A percentile compares a stretch with the other conserved stretches of the same genome.
These are phyloP conservation scores for Pseudozyma pruni DNA, from an alignment of 1,284 basidiomycete genomes.

Conservation along the genomic window DNA sequence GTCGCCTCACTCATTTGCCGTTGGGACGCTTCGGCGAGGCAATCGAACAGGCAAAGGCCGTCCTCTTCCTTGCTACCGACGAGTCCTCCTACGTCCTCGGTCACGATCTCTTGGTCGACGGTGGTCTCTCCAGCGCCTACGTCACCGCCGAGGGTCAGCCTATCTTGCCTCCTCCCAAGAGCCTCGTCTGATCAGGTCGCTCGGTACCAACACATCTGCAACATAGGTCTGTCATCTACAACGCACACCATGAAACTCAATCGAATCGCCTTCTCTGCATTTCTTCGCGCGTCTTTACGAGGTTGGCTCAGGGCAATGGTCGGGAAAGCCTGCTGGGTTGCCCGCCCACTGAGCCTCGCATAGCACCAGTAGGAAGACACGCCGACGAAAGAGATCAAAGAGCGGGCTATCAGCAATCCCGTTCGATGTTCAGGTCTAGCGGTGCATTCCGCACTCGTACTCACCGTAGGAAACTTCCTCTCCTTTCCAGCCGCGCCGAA, in stretches of 20 bases:
- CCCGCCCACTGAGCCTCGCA: slow-evolving; percentile 28
- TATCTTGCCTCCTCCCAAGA: slow-evolving; percentile 42
- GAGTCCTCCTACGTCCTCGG: slow-evolving; percentile 72
- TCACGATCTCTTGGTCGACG: slow-evolving; percentile 46
- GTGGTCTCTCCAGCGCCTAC: slow-evolving; percentile 42
- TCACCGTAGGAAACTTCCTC: slow-evolving; percentile 71
- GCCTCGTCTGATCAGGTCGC: slow-evolving; percentile 48
- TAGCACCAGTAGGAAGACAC: too few species aligned
- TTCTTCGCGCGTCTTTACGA: slow-evolving; percentile 1
- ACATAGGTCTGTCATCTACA: neutral
- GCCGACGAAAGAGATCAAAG: too few species aligned
- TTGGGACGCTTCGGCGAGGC: slow-evolving; percentile 98
- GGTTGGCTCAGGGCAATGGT: slow-evolving; percentile 23
- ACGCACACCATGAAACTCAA: neutral
- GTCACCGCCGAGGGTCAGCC: slow-evolving; percentile 54
- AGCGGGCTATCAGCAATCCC: neutral
- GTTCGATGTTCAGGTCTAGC: too few species aligned
- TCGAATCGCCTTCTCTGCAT: too few species aligned
- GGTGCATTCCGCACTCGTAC: neutral
- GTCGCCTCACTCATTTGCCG: slow-evolving; percentile 88
- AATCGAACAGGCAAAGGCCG: slow-evolving; percentile 89
- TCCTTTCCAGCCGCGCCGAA: slow-evolving; percentile 74
- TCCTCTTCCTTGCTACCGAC: slow-evolving; percentile 78
- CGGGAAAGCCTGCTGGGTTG: slow-evolving; percentile 23
- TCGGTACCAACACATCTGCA: too few species aligned